Conservation (phyloP, 805 yeast species). For the Pichia kluyveri region DNA sequence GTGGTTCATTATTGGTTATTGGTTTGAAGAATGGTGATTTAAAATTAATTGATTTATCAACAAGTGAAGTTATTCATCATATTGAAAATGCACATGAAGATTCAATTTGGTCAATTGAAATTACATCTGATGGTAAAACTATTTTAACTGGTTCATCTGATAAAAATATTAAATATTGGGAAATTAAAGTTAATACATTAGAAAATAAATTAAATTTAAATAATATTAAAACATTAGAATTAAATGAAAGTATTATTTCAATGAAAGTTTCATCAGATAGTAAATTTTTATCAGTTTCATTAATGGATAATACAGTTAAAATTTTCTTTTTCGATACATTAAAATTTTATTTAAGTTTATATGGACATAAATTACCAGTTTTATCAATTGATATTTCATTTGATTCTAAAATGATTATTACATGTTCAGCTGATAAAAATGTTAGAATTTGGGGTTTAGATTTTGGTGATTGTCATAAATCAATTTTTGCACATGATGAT, state of each 20-base stretch:
- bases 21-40: constrained; percentile 86
- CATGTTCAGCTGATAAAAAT: constrained; percentile 96
- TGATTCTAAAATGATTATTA: constrained; percentile 80
- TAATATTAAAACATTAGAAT: constrained; percentile 76
- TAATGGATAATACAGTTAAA: constrained; percentile 91
- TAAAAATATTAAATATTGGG: constrained; percentile 85
- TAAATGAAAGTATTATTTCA: constrained; percentile 76
- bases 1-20: constrained; percentile 76
- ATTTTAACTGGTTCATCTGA: constrained; percentile 93
- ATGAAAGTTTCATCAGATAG: constrained; percentile 76
- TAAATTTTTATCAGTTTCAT: constrained; percentile 69
- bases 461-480: constrained; percentile 97
- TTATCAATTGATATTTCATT: constrained; percentile 82
- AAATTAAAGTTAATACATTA: constrained; percentile 60
- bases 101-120: constrained; percentile 86
- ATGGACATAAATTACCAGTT: constrained; percentile 96
- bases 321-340: constrained; percentile 81
- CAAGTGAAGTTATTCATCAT: constrained; percentile 63
- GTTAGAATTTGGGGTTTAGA: constrained; percentile 98
- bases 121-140: constrained; percentile 76
- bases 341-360: constrained; percentile 79
- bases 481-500: constrained; percentile 95
- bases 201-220: constrained; percentile 45
- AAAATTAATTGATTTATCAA: constrained; percentile 78
- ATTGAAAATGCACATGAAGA: constrained; percentile 64